A percentile compares a stretch with the other conserved stretches of the same genome.
phyloP scores from a whole-genome alignment of 495 filamentous ascomycete species.

The Alectoria sarmentosa region DNA sequence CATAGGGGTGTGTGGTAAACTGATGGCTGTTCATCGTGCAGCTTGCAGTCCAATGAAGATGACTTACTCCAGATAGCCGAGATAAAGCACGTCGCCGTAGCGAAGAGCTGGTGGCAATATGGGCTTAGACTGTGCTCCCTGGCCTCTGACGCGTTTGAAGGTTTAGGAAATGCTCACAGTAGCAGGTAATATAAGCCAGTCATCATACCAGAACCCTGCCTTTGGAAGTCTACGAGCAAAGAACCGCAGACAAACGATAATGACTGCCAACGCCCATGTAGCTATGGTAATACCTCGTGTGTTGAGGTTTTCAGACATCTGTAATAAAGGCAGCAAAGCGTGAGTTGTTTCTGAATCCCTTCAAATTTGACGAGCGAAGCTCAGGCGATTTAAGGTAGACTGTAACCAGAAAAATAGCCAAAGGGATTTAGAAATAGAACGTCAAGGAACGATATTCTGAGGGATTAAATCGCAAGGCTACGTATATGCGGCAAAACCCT shows the following conservation, averaged over 20 bases:
- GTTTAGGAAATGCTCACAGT: constrained; percentile 18
- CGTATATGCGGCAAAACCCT: no score
- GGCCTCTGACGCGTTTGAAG: not conserved
- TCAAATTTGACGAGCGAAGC: no score
- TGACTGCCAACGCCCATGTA: not conserved
- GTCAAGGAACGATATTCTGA: no score
- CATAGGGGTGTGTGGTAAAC: not conserved
- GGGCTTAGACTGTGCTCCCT: not conserved
- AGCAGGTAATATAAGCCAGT: constrained; percentile 34
- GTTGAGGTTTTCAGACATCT: not conserved
- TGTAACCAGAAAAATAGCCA: no score
- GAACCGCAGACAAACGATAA: constrained; percentile 22
- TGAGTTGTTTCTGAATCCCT: no score
- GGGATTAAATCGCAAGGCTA: no score
- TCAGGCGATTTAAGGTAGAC: no score
- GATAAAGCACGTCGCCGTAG: constrained; percentile 4
- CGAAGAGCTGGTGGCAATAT: not conserved
- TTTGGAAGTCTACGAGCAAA: constrained; percentile 26
- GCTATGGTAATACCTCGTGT: not conserved
- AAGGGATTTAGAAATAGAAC: no score
- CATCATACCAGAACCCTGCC: constrained; percentile 28
- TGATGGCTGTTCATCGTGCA: not conserved
- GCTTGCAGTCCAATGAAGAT: not conserved
- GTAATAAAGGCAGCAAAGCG: not conserved
- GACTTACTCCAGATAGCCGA: constrained; percentile 2